Evolutionary conservation across 140 eudicot species (phyloP).

Genomic region (Erigeron philadelphicus): DNA sequence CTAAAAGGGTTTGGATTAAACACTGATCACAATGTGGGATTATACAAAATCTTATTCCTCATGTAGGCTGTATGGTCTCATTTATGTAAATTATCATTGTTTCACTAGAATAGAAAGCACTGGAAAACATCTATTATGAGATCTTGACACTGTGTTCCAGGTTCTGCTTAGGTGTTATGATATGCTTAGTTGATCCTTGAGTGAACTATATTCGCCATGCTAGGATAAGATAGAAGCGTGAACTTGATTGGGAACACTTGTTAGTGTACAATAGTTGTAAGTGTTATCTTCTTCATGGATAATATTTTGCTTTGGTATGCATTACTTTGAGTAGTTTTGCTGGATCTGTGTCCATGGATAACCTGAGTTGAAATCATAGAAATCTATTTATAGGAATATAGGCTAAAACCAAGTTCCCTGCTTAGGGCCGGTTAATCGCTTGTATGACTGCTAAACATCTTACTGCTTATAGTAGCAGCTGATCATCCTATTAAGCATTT

Average conservation of each 20-base stretch:
- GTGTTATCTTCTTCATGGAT: conserved; percentile 8
- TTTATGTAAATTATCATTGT: conserved; percentile 6
- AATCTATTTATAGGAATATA: neutral
- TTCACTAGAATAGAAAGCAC: conserved; percentile 3
- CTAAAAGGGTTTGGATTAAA: neutral
- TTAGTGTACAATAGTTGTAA: neutral
- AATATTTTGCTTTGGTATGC: neutral
- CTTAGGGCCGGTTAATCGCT: neutral
- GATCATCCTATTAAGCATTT: neutral
- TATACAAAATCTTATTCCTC: neutral
- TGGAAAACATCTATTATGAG: conserved; percentile 6
- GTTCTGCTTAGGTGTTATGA: neutral
- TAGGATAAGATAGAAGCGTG: neutral
- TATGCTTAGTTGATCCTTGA: conserved; percentile 2
- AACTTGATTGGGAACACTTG: neutral
- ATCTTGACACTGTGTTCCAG: conserved; percentile 22
- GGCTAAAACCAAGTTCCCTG: neutral
- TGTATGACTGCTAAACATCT: neutral
- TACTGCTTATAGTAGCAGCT: neutral
- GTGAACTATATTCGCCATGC: neutral
- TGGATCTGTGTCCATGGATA: neutral
- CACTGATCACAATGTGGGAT: neutral
- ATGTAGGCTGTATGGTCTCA: conserved; percentile 4
- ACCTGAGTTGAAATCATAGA: neutral
- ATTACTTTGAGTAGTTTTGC: too few relatives aligned